These are phyloP conservation scores for Austroboletus novae-zelandiae DNA, from an alignment of 1,284 basidiomycete genomes.

Conservation along the genomic window DNA sequence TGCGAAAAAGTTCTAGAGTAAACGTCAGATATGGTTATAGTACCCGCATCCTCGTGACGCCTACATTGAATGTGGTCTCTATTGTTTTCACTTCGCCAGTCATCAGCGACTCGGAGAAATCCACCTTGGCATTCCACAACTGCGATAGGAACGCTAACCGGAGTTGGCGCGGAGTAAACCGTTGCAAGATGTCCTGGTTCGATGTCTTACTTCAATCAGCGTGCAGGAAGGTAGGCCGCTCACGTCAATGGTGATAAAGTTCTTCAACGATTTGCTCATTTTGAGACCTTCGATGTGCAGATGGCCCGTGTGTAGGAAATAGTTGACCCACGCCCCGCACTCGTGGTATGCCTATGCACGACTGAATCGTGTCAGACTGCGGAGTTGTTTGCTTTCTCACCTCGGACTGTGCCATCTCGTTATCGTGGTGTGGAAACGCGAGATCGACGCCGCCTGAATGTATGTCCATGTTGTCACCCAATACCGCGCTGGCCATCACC, in stretches of 20 bases:
- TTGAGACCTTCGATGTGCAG: slow-evolving; percentile 98
- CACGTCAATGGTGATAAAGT: slow-evolving; percentile 98
- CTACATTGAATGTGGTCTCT: slow-evolving; percentile 86
- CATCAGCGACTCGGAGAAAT: slow-evolving; percentile 92
- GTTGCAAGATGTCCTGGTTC: slow-evolving; percentile 82
- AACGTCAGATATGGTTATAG: slow-evolving; percentile 3
- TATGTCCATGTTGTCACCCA: slow-evolving; percentile 95
- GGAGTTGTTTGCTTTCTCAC: slow-evolving; percentile 40
- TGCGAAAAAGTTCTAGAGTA: slow-evolving; percentile 91
- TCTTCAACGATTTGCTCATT: slow-evolving; percentile 99
- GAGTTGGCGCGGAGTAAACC: slow-evolving; percentile 85
- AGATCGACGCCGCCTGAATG: slow-evolving; percentile 97
- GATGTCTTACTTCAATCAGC: slow-evolving; percentile 5
- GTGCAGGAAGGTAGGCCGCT: slow-evolving; percentile 29
- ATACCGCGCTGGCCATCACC: slow-evolving; percentile 94
- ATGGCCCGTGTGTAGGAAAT: slow-evolving; percentile 98
- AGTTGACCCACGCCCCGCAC: slow-evolving; percentile 96
- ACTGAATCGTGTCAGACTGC: slow-evolving; percentile 3
- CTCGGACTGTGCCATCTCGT: slow-evolving; percentile 98
- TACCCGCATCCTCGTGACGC: slow-evolving; percentile 19
- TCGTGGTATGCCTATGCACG: slow-evolving; percentile 80
- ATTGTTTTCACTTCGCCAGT: slow-evolving; percentile 86
- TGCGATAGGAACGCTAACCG: slow-evolving; percentile 94
- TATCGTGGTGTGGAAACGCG: slow-evolving; percentile 99
- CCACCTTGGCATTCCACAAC: slow-evolving; percentile 90